phyloP scores from a whole-genome alignment of 2,329 filamentous ascomycete genomes.

The Ophiostoma australiae region DNA sequence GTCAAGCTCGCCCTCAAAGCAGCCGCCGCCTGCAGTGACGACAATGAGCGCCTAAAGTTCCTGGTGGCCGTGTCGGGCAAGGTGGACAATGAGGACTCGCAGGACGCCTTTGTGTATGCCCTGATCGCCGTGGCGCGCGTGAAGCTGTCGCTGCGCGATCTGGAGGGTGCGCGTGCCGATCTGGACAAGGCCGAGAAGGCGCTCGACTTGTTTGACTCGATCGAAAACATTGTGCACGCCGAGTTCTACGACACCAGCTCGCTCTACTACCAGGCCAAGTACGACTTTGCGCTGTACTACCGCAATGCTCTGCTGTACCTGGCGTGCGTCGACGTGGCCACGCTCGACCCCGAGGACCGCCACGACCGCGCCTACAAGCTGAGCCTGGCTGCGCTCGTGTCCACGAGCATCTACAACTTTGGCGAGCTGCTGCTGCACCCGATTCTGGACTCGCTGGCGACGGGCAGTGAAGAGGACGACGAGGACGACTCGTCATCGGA shows the following conservation, averaged over 20 bases:
- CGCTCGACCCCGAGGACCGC: constrained; percentile 69
- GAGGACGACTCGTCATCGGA: constrained; percentile 33
- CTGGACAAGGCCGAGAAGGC: constrained; percentile 83
- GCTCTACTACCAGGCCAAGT: constrained; percentile 88
- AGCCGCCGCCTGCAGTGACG: constrained; percentile 78
- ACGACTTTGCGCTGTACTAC: constrained; percentile 95
- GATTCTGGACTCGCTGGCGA: constrained; percentile 73
- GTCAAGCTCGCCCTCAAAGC: constrained; percentile 85
- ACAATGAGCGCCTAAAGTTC: constrained; percentile 79
- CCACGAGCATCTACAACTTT: constrained; percentile 97
- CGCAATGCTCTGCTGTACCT: constrained; percentile 96
- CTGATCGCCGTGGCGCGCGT: constrained; percentile 84
- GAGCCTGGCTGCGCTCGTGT: constrained; percentile 85
- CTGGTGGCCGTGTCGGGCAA: constrained; percentile 76
- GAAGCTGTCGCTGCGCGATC: constrained; percentile 72
- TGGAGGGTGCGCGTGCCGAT: constrained; percentile 79
- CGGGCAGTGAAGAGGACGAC: constrained; percentile 34
- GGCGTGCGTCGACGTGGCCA: constrained; percentile 81
- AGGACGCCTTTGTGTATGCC: constrained; percentile 94
- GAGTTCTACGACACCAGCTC: constrained; percentile 95
- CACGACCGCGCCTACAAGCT: constrained; percentile 85
- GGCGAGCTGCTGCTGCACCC: constrained; percentile 97
- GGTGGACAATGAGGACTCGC: constrained; percentile 85
- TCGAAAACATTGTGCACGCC: constrained; percentile 92
- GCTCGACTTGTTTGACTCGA: constrained; percentile 85